Evolutionary conservation across 2,329 filamentous ascomycete genomes (phyloP), one percentile per base, ranked within the genome.

Genomic region (Cytospora schulzeri): DNA sequence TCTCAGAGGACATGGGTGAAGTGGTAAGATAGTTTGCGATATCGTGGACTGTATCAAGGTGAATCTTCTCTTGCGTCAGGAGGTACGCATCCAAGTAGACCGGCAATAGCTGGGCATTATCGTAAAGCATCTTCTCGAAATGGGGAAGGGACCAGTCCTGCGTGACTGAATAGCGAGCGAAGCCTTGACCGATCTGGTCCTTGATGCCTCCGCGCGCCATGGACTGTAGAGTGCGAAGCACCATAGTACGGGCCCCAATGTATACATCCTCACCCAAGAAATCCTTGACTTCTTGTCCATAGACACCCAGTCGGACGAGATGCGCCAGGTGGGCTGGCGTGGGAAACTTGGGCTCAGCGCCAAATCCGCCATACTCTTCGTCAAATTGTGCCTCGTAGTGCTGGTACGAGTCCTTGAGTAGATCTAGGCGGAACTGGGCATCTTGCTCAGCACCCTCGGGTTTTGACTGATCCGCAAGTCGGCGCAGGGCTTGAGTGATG

Each of bases 81-180:
- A 90, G 82, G 80, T 92, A 96, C 0, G 90, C 92, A 71, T 96
- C 91, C 12, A 94, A 81, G 71, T 93, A 97, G 11, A 92, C 81
- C 29, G 88, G 84, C 1, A 97, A 79, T 0, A 97, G 82, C 68
- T 96, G 90, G 0, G 91, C 88, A 71, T 97, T 95, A 73, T 97
- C 93, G 67, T 92, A 93, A 22, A 96, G 84, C 85, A 96, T 92
- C 79, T 96, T 96, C 78, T 97, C 93, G 70, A 97, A 97, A 75
- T 96, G 92, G 11, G 93, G 93, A 26, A 97, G 79, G 68, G 89
- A 91, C 93, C 93, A 97, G 74, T 97, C 91, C 12, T 86, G 80
- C 0, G 92, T 96, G 19, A 96, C 90, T 5, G 91, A 94, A 74
- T 95, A 96, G 65, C 93, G 85, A 26, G 81, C 77, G 67, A 84